Evolutionary conservation across 768 basidiomycete genomes (phyloP).

Genomic region (Podaxis sp.): DNA sequence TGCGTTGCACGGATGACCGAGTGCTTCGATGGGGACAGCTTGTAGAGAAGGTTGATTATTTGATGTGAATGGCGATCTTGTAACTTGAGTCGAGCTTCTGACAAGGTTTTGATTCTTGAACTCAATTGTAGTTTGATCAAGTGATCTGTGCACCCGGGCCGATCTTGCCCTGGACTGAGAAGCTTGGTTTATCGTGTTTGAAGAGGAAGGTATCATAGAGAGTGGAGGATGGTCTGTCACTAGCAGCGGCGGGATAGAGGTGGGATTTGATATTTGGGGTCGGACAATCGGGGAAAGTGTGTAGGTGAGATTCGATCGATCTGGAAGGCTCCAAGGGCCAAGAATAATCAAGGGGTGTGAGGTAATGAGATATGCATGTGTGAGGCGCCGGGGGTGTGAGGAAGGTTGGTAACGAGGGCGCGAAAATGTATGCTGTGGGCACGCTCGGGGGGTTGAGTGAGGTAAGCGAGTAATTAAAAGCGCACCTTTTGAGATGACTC

Average conservation of each 20-base stretch:
- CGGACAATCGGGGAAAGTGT: conserved; percentile 6
- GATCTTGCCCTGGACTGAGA: background rate
- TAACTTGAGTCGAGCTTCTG: too few relatives aligned
- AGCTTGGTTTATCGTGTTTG: background rate
- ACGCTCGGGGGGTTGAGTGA: too few relatives aligned
- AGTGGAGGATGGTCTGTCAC: too few relatives aligned
- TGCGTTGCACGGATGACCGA: background rate
- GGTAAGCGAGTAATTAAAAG: too few relatives aligned
- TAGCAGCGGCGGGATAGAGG: background rate
- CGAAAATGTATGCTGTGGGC: background rate
- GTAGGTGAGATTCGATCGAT: background rate
- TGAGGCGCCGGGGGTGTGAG: background rate
- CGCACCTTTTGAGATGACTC: too few relatives aligned
- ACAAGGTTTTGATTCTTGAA: too few relatives aligned
- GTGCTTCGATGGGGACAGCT: background rate
- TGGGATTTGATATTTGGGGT: background rate
- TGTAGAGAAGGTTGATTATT: background rate
- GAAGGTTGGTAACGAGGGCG: background rate
- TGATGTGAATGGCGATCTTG: background rate
- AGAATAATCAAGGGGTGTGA: background rate
- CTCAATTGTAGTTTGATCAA: background rate
- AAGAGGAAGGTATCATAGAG: background rate
- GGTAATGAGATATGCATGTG: background rate
- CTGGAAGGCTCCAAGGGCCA: background rate
- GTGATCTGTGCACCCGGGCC: background rate